Evolutionary conservation across 1,284 basidiomycete species (phyloP), one percentile per base, ranked within the genome.

Genomic region (Baeospora myosura): DNA sequence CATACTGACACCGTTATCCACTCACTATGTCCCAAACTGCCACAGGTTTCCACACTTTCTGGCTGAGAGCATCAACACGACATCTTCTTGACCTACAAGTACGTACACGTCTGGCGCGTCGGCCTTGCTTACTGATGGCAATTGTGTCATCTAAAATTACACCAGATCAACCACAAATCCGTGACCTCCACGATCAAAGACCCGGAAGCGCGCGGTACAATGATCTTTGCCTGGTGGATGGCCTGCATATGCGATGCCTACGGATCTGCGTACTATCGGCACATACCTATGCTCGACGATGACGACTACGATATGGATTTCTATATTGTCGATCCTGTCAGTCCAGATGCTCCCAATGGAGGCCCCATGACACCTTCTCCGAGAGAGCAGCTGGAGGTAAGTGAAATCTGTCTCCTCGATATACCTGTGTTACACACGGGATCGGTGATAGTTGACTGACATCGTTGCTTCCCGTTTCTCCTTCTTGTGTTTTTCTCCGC

Each of bases 211-310:
- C 75, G 81, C 41, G 81, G 83, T 17, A 86, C 81, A 2, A 84
- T 88, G 79, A 81, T 87, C 33, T 90, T 88, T 56, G 81, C 88
- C 1, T 94, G 89, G 88, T 74, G 72, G 72, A 74, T 74, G 72
- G 81, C 88, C 45, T 72, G 86, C 59, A 60, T 66, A 38, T 64
- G 55, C 42, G 68, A 69, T 52, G 71, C 74, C 32, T 74, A 71
- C 56, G 66, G 65, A 20, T 64, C 64, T 44, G 61, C 68, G 36
- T 68, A 69, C 49, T 69, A 72, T 55, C 63, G 71, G 47, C 59
- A 66, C 46, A 71, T 69, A 51, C 64, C 70, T 34, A 60, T 70
- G 38, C 59, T 71, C 29, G 66, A 69, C 48, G 68, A 71, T 44
- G 69, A 71, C 39, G 72, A 75, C 52, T 75, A 75, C 47, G 72